Base-by-base conservation (phyloP, 257 asterid species). In the Ilex asprella region DNA sequence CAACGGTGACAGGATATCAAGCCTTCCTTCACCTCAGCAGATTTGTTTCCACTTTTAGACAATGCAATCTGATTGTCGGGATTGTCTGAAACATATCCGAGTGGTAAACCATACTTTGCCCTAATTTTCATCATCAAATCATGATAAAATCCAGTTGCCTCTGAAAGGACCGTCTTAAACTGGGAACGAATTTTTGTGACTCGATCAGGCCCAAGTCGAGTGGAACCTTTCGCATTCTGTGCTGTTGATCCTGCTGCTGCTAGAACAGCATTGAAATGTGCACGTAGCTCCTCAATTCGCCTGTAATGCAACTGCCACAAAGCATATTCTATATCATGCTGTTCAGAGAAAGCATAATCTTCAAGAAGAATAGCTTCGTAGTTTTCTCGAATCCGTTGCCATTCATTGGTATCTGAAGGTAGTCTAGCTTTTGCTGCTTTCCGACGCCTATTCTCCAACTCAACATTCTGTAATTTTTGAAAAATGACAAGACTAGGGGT, bases 321-420 rank as follows among this genome's bases (percentile, higher is more conserved):
- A 63, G 93, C 81, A 76, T 81, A 89, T 76, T 89, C 99, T 65
- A 92, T 78, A 44, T 85, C 96, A 61, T 85, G 96, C 64, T 89
- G 79, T 67, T 89, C 97, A 32, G 99, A 86, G 62, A 92, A 92
- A 5, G 78, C 86, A 76, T 86, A 82, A 77, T 89, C 94, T 78
- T 85, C 99, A 58, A 92, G 97, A 72, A 92, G 47, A 67, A 92
- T 89, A 5, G 95, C 79, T 80, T 92, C 99, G 65, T 89, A 89
- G 62, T 89, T 92, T 79, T 86, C 97, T 16, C 99, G 96, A 85
- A 89, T 86, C 62, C 79, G 87, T 66, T 92, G 97, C 97, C 97
- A 89, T 70, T 85, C 77, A 81, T 83, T 89, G 29, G 97, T 95
- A 65, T 92, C 97, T 39, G 97, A 89, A 59, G 95, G 97, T 60